Conservation (phyloP, 345 rosid genomes). For the Citrus medica region DNA sequence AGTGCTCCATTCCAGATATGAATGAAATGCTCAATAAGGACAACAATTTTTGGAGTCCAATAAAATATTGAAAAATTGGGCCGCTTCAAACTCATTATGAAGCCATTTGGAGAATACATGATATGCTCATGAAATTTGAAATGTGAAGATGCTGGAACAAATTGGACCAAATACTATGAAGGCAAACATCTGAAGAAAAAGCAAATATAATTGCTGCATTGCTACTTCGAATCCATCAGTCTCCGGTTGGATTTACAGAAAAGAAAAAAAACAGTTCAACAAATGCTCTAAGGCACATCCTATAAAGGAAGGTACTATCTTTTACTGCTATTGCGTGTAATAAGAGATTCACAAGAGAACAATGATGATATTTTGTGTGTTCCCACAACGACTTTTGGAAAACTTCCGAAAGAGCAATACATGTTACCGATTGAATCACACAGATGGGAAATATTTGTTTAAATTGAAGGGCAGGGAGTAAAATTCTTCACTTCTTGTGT, state of each 20-base stretch:
- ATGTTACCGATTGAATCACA: conserved; percentile 25
- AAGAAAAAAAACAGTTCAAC: conserved; percentile 14
- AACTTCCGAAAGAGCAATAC: neutral
- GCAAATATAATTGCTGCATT: conserved; percentile 14
- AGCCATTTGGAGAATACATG: neutral
- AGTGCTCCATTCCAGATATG: neutral
- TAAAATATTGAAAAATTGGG: neutral
- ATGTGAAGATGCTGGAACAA: neutral
- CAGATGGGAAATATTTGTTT: conserved; percentile 86
- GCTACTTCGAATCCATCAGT: conserved; percentile 24
- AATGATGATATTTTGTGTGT: conserved; percentile 1
- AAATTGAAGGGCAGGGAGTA: conserved; percentile 92
- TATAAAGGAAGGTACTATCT: conserved; percentile 17
- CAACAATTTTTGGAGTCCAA: neutral
- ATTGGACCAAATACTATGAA: neutral
- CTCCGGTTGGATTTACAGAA: conserved; percentile 31
- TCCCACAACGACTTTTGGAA: neutral
- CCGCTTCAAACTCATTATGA: neutral
- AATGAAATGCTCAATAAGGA: neutral
- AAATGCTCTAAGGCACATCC: conserved; percentile 14
- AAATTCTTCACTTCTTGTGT: conserved; percentile 76
- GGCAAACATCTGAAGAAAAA: neutral
- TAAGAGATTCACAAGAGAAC: conserved; percentile 15
- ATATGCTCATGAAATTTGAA: neutral
- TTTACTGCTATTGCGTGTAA: conserved; percentile 17